Base-by-base conservation (phyloP, 495 filamentous ascomycete species). In the Ascobolus immersus region DNA sequence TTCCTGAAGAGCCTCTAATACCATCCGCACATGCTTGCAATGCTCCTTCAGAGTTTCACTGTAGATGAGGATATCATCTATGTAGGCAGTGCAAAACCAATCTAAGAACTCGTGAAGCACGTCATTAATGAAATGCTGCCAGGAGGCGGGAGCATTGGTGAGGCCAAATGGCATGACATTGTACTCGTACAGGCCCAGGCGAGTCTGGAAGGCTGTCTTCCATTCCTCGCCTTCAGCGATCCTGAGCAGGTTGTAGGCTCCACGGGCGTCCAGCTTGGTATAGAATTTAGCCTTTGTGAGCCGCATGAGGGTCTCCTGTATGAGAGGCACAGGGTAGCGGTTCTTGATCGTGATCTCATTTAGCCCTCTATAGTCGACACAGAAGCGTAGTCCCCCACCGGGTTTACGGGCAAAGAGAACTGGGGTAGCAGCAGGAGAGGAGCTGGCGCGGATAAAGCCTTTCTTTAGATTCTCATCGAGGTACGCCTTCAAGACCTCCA, bases 251-350 rank as follows among this genome's bases (percentile, higher is more conserved):
- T 36, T 34, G 6, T n/a, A 27, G 25, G 11, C 11, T n/a, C 4
- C 6, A 4, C 14, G 2, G 25, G 14, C 11, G 0, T 27, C 31
- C 0, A 33, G 17, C 2, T 21, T 17, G 20, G 31, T 17, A 8
- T 57, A 64, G 18, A 48, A 44, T 29, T 42, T 53, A 2, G 35
- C 35, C n/a, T 35, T 32, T 10, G 15, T 17, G 6, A 44, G 10
- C 1, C 23, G 4, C 2, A 34, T 8, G 2, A 41, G 10, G 0
- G 39, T 38, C 33, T 41, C 42, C 9, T 28, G 23, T 11, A 38
- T 32, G 5, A 37, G 27, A 0, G 39, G 37, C 11, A 44, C 14
- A 1, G 29, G 32, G 15, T 47, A 42, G 0, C 30, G 35, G 21
- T 47, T 41, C 20, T 45, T 42, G 15, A 42, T 32, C 2, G 35